Base-by-base conservation (phyloP, 176 grass and related monocot genomes). In the Carex scoparia region DNA sequence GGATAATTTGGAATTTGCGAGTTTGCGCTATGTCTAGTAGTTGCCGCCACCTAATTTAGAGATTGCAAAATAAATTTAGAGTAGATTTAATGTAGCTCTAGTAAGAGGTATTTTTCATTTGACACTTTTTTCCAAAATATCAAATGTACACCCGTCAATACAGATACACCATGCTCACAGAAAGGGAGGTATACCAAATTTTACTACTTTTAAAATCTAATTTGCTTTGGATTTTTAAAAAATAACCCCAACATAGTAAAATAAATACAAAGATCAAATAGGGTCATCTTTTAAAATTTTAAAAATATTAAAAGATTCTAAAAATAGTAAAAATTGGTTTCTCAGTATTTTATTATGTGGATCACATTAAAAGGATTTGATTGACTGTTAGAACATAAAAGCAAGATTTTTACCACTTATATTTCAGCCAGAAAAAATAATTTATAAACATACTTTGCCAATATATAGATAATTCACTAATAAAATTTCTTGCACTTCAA, bases 1-100 rank as follows among this genome's bases (percentile, higher is more conserved):
- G 96, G 93, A 79, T 99, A 99, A 57, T 89, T 92, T 11, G 96
- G 96, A 64, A 94, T 94, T 55, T 94, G 91, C 0, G 91, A 94
- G 59, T 95, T 96, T 16, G 88, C 93, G 18, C 77, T 87, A 79
- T 94, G 94, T 75, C 86, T 92, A 87, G 91, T 99, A 18, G 91
- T 96, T 9, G 97, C 97, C 18, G 97, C 90, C 19, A 99, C 97
- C 97, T 99, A 83, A 57, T 61, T 54, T 11, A 88, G 27, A 48
- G 27, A 58, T 79, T 35, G 1, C 30, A 79, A 33, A 3, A 35
- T 35, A n/a, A 76, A 14, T 53, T 32, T 58, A 35, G 53, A 9
- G 18, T 35, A 79, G 33, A 40, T 2, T 35, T 10, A 19, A 46
- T 1, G 6, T 46, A 72, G 69, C 37, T 46, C 18, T 7, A 72